Evolutionary conservation across 805 yeast genomes (phyloP).

Genomic region (Tetrapisispora iriomotensis): DNA sequence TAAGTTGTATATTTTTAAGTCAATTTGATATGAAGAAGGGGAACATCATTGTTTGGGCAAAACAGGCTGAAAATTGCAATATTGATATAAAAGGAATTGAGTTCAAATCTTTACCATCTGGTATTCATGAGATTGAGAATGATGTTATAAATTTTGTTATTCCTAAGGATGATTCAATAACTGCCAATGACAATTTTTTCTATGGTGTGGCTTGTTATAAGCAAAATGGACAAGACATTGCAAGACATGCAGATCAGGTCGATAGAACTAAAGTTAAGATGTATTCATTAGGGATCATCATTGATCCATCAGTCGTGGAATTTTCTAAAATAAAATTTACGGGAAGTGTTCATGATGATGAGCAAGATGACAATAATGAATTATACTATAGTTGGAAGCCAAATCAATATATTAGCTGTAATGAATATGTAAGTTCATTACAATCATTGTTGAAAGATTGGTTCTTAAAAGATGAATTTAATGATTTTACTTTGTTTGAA

Average conservation of each 20-base stretch:
- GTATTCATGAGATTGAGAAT: conserved; percentile 41
- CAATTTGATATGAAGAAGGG: conserved; percentile 29
- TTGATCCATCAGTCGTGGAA: conserved; percentile 32
- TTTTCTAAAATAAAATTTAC: no score
- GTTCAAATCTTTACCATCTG: conserved; percentile 60
- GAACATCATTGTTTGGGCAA: conserved; percentile 23
- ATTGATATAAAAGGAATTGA: conserved; percentile 40
- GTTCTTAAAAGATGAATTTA: conserved; percentile 7
- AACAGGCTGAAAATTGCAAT: conserved; percentile 7
- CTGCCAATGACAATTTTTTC: conserved; percentile 10
- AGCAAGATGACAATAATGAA: not conserved
- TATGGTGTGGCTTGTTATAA: conserved; percentile 45
- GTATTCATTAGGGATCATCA: conserved; percentile 55
- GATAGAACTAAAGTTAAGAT: conserved; percentile 42
- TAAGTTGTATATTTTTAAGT: conserved; percentile 19
- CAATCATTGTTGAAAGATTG: conserved; percentile 16
- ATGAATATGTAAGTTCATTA: conserved; percentile 15
- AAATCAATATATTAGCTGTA: conserved; percentile 10
- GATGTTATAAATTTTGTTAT: conserved; percentile 49
- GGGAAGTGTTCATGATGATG: not conserved
- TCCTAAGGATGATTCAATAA: conserved; percentile 19
- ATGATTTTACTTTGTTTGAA: conserved; percentile 11
- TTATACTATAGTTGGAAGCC: not conserved
- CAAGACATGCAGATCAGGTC: conserved; percentile 9
- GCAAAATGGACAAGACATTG: conserved; percentile 33